Base-by-base conservation (phyloP, 768 basidiomycete genomes). In the Chalciporus pseudorubinellus region DNA sequence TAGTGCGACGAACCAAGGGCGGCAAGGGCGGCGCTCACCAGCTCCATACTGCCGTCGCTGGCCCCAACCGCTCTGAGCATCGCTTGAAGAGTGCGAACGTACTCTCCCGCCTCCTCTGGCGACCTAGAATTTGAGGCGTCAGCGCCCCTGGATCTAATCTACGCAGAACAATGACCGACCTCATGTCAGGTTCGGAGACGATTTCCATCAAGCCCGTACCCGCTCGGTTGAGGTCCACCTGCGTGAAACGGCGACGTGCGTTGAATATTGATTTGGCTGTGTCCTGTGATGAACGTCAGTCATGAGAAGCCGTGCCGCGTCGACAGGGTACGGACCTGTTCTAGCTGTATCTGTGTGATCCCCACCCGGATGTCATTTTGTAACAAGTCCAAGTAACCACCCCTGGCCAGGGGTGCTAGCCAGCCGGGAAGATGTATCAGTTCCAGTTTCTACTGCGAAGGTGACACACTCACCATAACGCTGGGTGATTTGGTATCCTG, bases 401-500 rank as follows among this genome's bases (percentile, higher is more conserved):
- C 77, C 3, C 69, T 78, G 0, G 94, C 92, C 42, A 97, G 70
- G 0, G 94, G 92, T 29, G 85, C 94, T 97, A 63, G 18, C 21
- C 26, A 29, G 20, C 26, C 47, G 34, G 39, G 42, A 31, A 52
- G 20, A 13, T 29, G 13, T 21, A 44, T 50, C 41, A 10, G 31
- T 42, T 44, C 29, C 14, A 44, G 26, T 26, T 26, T 19, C 38
- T 51, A 14, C 18, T n/a, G 14, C 11, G 26, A 46, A n/a, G 38
- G 47, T 10, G 39, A 28, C 22, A 8, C 21, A 63, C 60, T 57
- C 53, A 92, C 92, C 82, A 69, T 98, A 97, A 56, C 92, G 89
- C 65, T 98, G 95, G 0, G 95, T 99, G 55, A 99, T 95, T 71
- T 99, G 97, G 69, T 94, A 98, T 0, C 95, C 95, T 4, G 87